Conservation (phyloP, 345 rosid genomes). For the Draba incana region DNA sequence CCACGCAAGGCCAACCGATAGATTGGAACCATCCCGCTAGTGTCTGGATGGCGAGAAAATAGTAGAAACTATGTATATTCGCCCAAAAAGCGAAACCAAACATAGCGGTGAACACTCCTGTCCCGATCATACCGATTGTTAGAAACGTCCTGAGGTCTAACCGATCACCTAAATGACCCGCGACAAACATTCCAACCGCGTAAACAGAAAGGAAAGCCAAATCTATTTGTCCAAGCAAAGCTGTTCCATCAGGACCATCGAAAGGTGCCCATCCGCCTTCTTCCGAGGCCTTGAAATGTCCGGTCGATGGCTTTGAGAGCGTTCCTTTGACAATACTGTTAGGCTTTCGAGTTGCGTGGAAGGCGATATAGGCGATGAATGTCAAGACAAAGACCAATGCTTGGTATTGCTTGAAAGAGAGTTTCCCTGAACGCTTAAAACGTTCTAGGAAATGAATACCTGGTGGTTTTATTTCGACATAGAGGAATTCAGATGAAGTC, state of each 20-base stretch:
- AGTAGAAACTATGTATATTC: conserved; percentile 67
- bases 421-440: conserved; percentile 45
- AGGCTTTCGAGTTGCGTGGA: conserved; percentile 83
- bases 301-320: conserved; percentile 58
- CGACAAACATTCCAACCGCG: conserved; percentile 80
- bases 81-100: conserved; percentile 89
- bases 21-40: conserved; percentile 89
- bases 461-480: conserved; percentile 51
- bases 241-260: conserved; percentile 67
- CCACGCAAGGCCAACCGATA: conserved; percentile 98
- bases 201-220: conserved; percentile 76
- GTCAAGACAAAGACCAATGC: conserved; percentile 74
- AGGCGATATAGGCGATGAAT: conserved; percentile 72
- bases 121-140: conserved; percentile 83
- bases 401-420: conserved; percentile 72
- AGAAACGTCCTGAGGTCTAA: conserved; percentile 72
- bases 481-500: conserved; percentile 43
- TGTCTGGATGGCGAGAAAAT: conserved; percentile 64
- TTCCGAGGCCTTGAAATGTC: conserved; percentile 29
- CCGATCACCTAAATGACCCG: conserved; percentile 92
- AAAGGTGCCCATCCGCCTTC: conserved; percentile 91
- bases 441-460: conserved; percentile 66
- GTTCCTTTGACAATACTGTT: conserved; percentile 89
- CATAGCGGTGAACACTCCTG: conserved; percentile 74
- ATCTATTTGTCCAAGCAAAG: conserved; percentile 79